Base-by-base conservation (phyloP, 768 basidiomycete species). In the Mycena crocata region DNA sequence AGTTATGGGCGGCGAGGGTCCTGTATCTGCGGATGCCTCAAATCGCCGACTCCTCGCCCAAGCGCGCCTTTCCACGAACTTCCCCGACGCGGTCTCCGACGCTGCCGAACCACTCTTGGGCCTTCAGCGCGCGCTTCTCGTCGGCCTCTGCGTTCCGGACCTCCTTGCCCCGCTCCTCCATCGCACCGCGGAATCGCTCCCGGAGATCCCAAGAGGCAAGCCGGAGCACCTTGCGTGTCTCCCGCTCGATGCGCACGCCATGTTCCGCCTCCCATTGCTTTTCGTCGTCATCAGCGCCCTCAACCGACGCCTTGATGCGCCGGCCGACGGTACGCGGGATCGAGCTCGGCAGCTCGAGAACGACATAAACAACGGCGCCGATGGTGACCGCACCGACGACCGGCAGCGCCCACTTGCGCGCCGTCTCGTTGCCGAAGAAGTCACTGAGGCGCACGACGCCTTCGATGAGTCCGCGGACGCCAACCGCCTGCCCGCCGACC, bases 191-290 rank as follows among this genome's bases (percentile, higher is more conserved):
- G 84, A 95, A 97, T 45, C 91, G 86, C 79, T 94, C 93, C 71
- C 86, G 86, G 66, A 96, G 75, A 77, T 98, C 96, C 94, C 94
- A 98, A 24, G 92, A 90, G 23, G 93, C 96, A 32, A 95, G 78
- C 51, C 96, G 85, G 64, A 99, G 81, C 49, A 99, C 97, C 82
- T 98, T 98, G 72, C 97, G 87, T 26, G 95, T 93, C 85, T 99
- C 97, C 39, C 89, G 84, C 57, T 89, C 82, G 42, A 98, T 85
- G 24, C 97, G 84, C 45, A 82, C 84, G 2, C 87, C 85, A 74
- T 98, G 91, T 2, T 80, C 83, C 61, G 90, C 87, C 32, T 91
- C 85, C 73, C 90, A 95, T 32, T 82, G 77, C 56, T 88, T 83
- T 50, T 87, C 86, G 35, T 82, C 79, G 26, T 85, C 85, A 23